Percentiles rank a stretch among this genome's conserved stretches.
phyloP scores from a whole-genome alignment of 805 yeast species.

The Ogataea siamensis region DNA sequence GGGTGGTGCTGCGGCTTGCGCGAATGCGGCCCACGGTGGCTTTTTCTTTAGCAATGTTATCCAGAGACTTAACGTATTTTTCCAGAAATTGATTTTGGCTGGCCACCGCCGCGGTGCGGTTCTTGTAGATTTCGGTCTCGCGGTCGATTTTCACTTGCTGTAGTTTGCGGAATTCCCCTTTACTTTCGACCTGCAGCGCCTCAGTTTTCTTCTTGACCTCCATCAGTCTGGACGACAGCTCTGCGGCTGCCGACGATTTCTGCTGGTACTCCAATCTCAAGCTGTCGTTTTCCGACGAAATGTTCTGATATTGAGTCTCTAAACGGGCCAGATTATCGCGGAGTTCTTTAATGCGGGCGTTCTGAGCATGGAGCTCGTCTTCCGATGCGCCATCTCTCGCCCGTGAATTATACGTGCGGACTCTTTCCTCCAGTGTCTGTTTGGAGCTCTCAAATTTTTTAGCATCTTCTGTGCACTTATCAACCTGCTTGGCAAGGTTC shows the following conservation, averaged over 20 bases:
- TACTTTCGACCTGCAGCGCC: constrained; percentile 28
- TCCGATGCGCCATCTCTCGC: constrained; percentile 6
- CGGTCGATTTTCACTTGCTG: constrained; percentile 19
- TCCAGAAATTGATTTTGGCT: constrained; percentile 28
- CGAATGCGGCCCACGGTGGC: constrained; percentile 20
- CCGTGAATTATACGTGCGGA: constrained; percentile 10
- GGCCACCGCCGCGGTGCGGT: constrained; percentile 6
- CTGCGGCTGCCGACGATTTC: constrained; percentile 48
- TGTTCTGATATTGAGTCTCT: constrained; percentile 17
- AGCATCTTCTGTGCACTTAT: constrained; percentile 33
- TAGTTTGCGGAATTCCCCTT: constrained; percentile 36
- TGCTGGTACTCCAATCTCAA: constrained; percentile 44
- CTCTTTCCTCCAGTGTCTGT: constrained; percentile 6
- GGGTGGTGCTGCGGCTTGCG: constrained; percentile 27
- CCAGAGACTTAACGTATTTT: constrained; percentile 25
- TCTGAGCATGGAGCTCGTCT: constrained; percentile 10
- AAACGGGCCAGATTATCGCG: constrained; percentile 10
- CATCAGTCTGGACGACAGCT: constrained; percentile 33
- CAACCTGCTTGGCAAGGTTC: constrained; percentile 31
- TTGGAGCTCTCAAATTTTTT: constrained; percentile 19
- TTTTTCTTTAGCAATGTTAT: constrained; percentile 26
- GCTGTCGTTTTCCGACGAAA: constrained; percentile 26
- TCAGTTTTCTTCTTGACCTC: constrained; percentile 27
- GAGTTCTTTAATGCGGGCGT: constrained; percentile 8
- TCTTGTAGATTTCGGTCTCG: constrained; percentile 13